Conservation (phyloP, 2,329 filamentous ascomycete genomes). For the Ophiocordyceps unilateralis region DNA sequence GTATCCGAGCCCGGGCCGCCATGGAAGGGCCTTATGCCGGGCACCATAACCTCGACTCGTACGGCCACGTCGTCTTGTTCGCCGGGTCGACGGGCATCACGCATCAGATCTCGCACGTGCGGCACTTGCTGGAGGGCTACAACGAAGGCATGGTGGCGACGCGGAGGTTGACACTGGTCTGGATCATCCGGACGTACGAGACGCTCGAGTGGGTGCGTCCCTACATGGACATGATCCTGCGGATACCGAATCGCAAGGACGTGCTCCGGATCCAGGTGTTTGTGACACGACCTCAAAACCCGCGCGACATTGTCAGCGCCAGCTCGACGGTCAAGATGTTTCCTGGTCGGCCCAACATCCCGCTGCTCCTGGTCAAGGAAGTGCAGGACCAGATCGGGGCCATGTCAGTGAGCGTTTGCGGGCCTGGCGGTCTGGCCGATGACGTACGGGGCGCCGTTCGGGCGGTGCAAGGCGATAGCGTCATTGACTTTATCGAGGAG, state of each 20-base stretch:
- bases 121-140: constrained; percentile 55
- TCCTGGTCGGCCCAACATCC: constrained; percentile 71
- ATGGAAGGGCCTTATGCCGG: constrained; percentile 83
- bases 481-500: constrained; percentile 63
- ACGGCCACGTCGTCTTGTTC: constrained; percentile 80
- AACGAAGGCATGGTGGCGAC: constrained; percentile 59
- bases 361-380: constrained; percentile 65
- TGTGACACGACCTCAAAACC: constrained; percentile 71
- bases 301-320: constrained; percentile 63
- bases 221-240: constrained; percentile 61
- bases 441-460: constrained; percentile 56
- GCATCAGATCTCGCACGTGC: constrained; percentile 79
- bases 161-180: constrained; percentile 67
- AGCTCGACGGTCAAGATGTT: constrained; percentile 79
- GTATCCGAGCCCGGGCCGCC: constrained; percentile 49
- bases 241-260: constrained; percentile 64
- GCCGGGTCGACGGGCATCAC: constrained; percentile 91
- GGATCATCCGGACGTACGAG: constrained; percentile 82
- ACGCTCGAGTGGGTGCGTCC: constrained; percentile 86
- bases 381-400: constrained; percentile 68
- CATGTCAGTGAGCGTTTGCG: constrained; percentile 73
- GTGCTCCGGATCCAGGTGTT: constrained; percentile 78
- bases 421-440: constrained; percentile 57
- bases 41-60: constrained; percentile 74
- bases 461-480: constrained; percentile 40